Evolutionary conservation across 495 filamentous ascomycete genomes (phyloP), one percentile per base, ranked within the genome.

Genomic region (Talaromyces ruber): DNA sequence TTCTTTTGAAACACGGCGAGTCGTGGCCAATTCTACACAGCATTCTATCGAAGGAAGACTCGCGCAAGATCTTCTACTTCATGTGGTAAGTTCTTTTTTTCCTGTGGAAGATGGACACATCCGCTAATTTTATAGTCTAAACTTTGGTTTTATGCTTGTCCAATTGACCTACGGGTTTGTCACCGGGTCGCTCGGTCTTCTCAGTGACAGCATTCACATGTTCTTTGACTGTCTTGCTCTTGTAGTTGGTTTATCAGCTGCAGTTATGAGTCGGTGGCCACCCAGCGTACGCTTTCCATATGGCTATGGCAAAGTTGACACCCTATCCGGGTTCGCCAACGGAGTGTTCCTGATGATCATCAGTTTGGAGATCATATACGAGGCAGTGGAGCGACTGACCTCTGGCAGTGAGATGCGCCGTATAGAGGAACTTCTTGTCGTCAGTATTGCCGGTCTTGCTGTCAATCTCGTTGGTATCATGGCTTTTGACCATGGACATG

Each of bases 201-300:
- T 99, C 4, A 96, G 91, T 66, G 94, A 99, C 73, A 97, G 91
- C 68, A 95, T 99, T 63, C 94, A 99, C 74, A 99, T 99, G 94
- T 95, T 99, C 70, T 99, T 99, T 65, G 94, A 99, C 72, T 99
- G 94, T 65, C 82, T 97, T 14, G 94, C 94, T 21, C 81, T 99
- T 22, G 87, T 89, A 1, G 90, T 98, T 16, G 94, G 94, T 14
- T 82, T 99, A 8, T 91, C 91, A 66, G 94, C 94, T n/a, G 88
- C 95, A 11, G 91, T 99, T 12, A 93, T 95, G 81, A 95, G 91
- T 70, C 98, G 98, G 73, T 97, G 93, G 93, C 92, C 92, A 1
- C 88, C 92, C 1, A 96, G 86, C 68, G 78, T 86, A 64, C 74
- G 87, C 21, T 98, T 97, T 65, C 94, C 94, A 0, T 98, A 97